phyloP scores from a whole-genome alignment of 345 rosid genomes.

The Firmiana major region DNA sequence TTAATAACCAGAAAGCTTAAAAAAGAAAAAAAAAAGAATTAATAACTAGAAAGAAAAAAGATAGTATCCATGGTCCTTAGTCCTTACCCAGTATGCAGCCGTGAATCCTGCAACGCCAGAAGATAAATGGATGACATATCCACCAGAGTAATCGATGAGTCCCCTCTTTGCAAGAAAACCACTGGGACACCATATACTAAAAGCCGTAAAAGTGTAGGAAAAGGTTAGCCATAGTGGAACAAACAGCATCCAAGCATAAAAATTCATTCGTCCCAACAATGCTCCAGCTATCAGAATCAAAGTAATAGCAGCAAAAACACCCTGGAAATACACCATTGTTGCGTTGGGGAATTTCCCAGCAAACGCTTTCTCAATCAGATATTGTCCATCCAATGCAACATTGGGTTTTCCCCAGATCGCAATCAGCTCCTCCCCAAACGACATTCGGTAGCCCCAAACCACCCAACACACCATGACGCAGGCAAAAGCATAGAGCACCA shows the following conservation, averaged over 20 bases:
- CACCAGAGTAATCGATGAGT: conserved; percentile 39
- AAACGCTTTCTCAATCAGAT: conserved; percentile 18
- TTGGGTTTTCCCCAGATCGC: conserved; percentile 27
- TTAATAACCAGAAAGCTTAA: too few species aligned
- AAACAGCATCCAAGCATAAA: conserved; percentile 44
- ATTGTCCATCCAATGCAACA: conserved; percentile 26
- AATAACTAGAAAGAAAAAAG: too few species aligned
- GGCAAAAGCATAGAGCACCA: conserved; percentile 47
- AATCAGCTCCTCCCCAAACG: conserved; percentile 27
- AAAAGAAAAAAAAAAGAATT: too few species aligned
- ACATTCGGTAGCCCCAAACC: conserved; percentile 36
- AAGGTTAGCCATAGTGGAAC: conserved; percentile 41
- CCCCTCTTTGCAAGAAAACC: conserved; percentile 32
- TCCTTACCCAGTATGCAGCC: conserved; percentile 35
- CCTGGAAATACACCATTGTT: conserved; percentile 40
- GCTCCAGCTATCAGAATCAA: conserved; percentile 39
- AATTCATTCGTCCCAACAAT: conserved; percentile 37
- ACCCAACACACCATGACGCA: conserved; percentile 41
- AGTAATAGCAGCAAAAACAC: conserved; percentile 39
- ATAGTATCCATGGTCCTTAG: not conserved
- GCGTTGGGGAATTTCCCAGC: conserved; percentile 31
- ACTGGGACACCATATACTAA: conserved; percentile 31
- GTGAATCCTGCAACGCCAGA: conserved; percentile 42
- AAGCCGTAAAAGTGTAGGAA: conserved; percentile 36
- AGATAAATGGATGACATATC: conserved; percentile 39